Evolutionary conservation across 2,329 filamentous ascomycete genomes (phyloP).

Genomic region (Chrysosporium queenslandicum): DNA sequence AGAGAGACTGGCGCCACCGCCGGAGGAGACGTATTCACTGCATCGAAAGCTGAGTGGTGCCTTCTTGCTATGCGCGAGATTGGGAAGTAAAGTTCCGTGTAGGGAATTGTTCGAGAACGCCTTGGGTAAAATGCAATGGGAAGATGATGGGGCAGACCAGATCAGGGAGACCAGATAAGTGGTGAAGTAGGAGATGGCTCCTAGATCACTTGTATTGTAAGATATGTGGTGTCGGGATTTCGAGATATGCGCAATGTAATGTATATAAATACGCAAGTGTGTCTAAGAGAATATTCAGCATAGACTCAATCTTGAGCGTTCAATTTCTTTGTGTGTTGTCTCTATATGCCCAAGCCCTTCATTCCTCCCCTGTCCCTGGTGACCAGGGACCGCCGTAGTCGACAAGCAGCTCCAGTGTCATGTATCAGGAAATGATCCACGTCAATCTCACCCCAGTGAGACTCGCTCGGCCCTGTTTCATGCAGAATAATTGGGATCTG

Average conservation of each 20-base stretch:
- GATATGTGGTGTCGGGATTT: background rate
- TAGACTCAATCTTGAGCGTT: background rate
- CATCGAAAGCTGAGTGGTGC: slow-evolving; percentile 93
- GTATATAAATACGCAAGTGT: too few relatives aligned
- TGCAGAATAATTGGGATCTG: background rate
- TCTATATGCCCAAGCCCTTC: background rate
- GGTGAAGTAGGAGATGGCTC: background rate
- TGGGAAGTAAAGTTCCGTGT: slow-evolving; percentile 75
- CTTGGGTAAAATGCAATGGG: slow-evolving; percentile 23
- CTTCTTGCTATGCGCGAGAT: slow-evolving; percentile 76
- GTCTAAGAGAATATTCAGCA: background rate
- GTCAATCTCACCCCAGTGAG: background rate
- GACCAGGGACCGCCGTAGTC: background rate
- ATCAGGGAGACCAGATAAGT: background rate
- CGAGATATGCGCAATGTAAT: background rate
- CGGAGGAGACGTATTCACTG: slow-evolving; percentile 93
- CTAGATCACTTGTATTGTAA: background rate
- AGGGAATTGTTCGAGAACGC: slow-evolving; percentile 58
- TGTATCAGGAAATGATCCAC: background rate
- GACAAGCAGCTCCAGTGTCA: background rate
- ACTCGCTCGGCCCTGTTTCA: background rate
- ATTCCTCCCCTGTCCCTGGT: background rate
- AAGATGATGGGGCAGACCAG: slow-evolving; percentile 3
- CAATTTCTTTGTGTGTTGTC: too few relatives aligned
- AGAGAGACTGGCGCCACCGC: slow-evolving; percentile 79